Conservation (phyloP, 2,329 filamentous ascomycete species). For the Sphaerulina musiva region DNA sequence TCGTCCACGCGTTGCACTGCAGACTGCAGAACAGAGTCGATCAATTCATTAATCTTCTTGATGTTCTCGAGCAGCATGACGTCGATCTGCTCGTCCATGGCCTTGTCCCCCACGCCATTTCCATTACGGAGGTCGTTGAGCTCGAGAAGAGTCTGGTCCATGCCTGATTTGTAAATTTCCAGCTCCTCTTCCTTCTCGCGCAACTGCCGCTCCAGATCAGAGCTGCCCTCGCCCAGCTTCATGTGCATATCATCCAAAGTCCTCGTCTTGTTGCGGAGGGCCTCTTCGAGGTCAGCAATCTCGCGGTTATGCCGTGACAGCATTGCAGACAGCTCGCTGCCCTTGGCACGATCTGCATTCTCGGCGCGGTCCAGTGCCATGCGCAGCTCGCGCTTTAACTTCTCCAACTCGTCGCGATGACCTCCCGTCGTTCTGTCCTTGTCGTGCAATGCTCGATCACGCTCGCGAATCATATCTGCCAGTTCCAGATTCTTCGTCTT, state of each 20-base stretch:
- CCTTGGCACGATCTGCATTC: conserved; percentile 86
- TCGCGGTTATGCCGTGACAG: conserved; percentile 94
- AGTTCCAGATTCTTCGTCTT: conserved; percentile 99
- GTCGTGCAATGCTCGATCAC: conserved; percentile 87
- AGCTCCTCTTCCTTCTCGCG: conserved; percentile 96
- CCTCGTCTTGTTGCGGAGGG: conserved; percentile 76
- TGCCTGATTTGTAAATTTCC: conserved; percentile 94
- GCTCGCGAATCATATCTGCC: conserved; percentile 95
- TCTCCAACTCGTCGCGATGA: conserved; percentile 90
- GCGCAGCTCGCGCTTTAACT: conserved; percentile 85
- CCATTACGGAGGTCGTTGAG: conserved; percentile 72
- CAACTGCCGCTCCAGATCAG: conserved; percentile 76
- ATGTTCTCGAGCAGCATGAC: conserved; percentile 78
- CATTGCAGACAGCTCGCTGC: conserved; percentile 90
- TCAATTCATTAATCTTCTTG: conserved; percentile 92
- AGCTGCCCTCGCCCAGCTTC: conserved; percentile 71
- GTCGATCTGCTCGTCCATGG: conserved; percentile 84
- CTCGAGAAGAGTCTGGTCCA: conserved; percentile 93
- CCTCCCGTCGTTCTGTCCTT: conserved; percentile 79
- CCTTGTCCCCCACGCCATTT: conserved; percentile 62
- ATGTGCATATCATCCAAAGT: conserved; percentile 76
- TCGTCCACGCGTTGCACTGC: conserved; percentile 93
- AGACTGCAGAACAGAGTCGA: conserved; percentile 90
- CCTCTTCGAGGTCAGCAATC: conserved; percentile 93
- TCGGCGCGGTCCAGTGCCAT: conserved; percentile 88